phyloP scores from a whole-genome alignment of 1,139 yeast genomes.

The Kodamaea arcana region DNA sequence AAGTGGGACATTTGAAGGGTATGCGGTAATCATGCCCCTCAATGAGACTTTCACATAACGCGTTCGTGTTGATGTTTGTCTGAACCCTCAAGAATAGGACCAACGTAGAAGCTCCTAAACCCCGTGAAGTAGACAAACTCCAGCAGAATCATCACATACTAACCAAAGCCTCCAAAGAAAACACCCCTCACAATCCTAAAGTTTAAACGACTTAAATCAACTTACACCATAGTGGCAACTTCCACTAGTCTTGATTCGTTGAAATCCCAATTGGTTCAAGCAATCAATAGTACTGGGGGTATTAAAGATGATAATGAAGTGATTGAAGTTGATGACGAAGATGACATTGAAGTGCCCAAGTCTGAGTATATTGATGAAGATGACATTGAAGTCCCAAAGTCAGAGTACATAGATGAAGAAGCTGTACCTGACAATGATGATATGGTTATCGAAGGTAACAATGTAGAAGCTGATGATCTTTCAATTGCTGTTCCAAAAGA shows the following conservation, averaged over 20 bases:
- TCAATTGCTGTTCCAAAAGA: constrained; percentile 42
- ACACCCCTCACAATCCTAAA: constrained; percentile 28
- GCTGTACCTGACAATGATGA: constrained; percentile 2
- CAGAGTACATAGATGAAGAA: constrained; percentile 28
- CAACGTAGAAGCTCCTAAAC: too few species aligned
- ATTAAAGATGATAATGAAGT: constrained; percentile 5
- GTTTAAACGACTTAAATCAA: constrained; percentile 39
- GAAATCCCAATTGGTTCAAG: constrained; percentile 26
- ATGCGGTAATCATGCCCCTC: too few species aligned
- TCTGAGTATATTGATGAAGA: constrained; percentile 8
- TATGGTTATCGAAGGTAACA: background rate
- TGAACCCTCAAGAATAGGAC: too few species aligned
- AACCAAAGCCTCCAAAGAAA: constrained; percentile 12
- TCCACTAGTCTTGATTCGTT: constrained; percentile 25
- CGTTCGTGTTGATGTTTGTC: too few species aligned
- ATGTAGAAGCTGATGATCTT: constrained; percentile 17
- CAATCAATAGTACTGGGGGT: constrained; percentile 50
- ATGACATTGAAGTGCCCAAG: constrained; percentile 7
- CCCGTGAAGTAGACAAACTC: too few species aligned
- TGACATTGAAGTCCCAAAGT: constrained; percentile 27
- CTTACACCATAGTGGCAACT: constrained; percentile 41
- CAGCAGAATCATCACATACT: constrained; percentile 13
- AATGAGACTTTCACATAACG: too few species aligned
- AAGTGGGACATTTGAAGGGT: too few species aligned
- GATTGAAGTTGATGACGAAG: constrained; percentile 8